Percentiles rank a stretch among this genome's conserved stretches.
Conservation (phyloP, 169 alveolate genomes). For the Plasmodium berghei region DNA sequence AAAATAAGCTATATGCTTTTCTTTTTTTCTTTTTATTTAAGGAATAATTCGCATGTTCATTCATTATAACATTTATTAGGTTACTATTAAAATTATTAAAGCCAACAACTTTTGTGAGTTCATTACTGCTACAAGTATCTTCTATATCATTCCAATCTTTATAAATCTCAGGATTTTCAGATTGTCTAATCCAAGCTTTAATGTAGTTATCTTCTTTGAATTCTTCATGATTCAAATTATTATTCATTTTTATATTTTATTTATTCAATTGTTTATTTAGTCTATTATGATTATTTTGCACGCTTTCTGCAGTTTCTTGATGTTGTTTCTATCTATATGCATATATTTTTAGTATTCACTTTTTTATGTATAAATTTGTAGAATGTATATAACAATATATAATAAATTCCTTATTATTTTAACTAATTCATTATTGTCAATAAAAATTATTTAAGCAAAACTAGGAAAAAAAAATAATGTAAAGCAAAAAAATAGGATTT, state of each 20-base stretch:
- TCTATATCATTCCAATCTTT: conserved; percentile 57
- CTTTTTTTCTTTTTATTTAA: conserved; percentile 38
- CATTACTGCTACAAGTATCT: conserved; percentile 29
- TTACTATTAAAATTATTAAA: conserved; percentile 66
- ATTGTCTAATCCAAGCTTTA: conserved; percentile 61
- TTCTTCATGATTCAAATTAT: conserved; percentile 28
- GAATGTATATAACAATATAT: no score
- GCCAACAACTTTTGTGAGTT: conserved; percentile 38
- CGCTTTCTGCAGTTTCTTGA: background rate
- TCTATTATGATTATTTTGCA: background rate
- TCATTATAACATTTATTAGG: conserved; percentile 55
- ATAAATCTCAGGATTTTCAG: conserved; percentile 66
- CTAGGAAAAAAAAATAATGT: no score
- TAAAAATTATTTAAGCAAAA: no score
- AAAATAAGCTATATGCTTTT: conserved; percentile 72
- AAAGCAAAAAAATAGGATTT: no score
- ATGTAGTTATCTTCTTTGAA: conserved; percentile 64
- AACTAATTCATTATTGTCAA: no score
- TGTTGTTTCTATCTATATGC: no score
- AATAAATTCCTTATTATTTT: no score
- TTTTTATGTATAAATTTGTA: no score
- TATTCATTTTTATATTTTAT: conserved; percentile 48
- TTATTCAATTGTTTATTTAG: conserved; percentile 5
- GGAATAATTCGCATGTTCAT: conserved; percentile 16
- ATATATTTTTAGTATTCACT: no score